Percentiles rank a stretch among this genome's conserved stretches.
Evolutionary conservation across 139 green algal genomes (phyloP).

Genomic region (Pseudopediastrum boryanum): DNA sequence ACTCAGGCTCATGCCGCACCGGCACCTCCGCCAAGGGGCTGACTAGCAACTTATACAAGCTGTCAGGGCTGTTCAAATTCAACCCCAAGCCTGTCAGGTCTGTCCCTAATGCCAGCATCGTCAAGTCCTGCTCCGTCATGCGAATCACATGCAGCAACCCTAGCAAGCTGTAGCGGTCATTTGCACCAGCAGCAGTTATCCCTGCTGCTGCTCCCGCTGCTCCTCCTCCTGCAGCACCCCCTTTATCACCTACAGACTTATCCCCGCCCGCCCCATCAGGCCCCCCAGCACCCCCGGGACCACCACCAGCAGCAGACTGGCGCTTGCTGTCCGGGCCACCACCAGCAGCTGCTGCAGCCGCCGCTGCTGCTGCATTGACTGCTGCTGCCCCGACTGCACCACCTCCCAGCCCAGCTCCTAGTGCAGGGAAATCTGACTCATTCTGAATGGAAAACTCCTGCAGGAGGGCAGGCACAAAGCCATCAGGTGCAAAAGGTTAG

Average conservation of each 20-base stretch:
- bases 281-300: neutral
- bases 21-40: constrained; percentile 85
- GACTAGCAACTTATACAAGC: constrained; percentile 84
- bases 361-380: neutral
- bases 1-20: constrained; percentile 81
- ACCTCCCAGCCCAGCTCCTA: constrained; percentile 43
- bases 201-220: constrained; percentile 25
- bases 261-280: neutral
- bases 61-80: constrained; percentile 89
- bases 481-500: neutral
- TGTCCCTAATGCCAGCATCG: constrained; percentile 93
- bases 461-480: neutral
- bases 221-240: neutral
- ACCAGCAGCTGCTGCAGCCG: constrained; percentile 6
- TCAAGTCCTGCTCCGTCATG: constrained; percentile 92
- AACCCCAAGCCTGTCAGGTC: constrained; percentile 96
- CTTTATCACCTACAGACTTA: neutral
- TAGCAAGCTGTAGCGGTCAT: constrained; percentile 89
- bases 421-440: constrained; percentile 79
- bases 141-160: constrained; percentile 93
- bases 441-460: constrained; percentile 67
- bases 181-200: constrained; percentile 12
- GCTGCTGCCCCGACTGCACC: neutral
- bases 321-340: too few relatives aligned
- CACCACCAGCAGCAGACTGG: too few relatives aligned